Evolutionary conservation across 805 yeast species (phyloP), one percentile per base, ranked within the genome.

Genomic region (Myxozyma udenii): DNA sequence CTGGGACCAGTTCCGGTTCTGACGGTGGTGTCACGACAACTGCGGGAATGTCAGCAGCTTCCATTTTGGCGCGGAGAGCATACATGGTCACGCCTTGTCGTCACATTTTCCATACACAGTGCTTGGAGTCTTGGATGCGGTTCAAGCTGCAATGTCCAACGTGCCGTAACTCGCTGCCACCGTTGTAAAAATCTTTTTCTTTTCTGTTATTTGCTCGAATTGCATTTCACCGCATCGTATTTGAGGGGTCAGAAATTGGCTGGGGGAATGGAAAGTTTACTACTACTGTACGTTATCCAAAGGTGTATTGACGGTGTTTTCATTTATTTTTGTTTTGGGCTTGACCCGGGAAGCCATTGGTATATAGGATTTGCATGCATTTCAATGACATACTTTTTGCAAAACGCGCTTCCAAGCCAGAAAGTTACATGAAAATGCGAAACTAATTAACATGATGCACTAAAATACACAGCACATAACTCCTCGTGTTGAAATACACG

Each of bases 101-200:
- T 38, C 98, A 90, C 66, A 80, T 88, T 7, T 91, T 89, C 77
- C 97, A 90, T 65, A 78, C 87, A 1, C 82, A 78, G n/a, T 90
- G 98, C 70, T 71, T 91, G 57, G 95, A 87, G 64, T 80, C 78
- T 56, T 91, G 97, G 97, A 88, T 91, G 96, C 79, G 83, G 66
- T 85, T 87, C 66, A 87, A 89, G 62, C 69, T 91, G 45, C 96
- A 89, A 64, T 91, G 98, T 69, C 98, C 98, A 0, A 90, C 89
- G 4, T 91, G 98, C 69, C 77, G 97, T 63, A 48, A 38, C 50
- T 78, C 87, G 21, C 71, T 91, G 37, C 97, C 97, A 1, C 96
- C 96, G 1, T 71, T 85, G 47, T 87, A 68, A 46, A n/a, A 22
- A 21, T 18, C n/a, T 4, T 11, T 38, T 38, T 33, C 5, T 26